These are phyloP conservation scores for Salix dunnii DNA, from an alignment of 345 rosid species.

Conservation along the genomic window DNA sequence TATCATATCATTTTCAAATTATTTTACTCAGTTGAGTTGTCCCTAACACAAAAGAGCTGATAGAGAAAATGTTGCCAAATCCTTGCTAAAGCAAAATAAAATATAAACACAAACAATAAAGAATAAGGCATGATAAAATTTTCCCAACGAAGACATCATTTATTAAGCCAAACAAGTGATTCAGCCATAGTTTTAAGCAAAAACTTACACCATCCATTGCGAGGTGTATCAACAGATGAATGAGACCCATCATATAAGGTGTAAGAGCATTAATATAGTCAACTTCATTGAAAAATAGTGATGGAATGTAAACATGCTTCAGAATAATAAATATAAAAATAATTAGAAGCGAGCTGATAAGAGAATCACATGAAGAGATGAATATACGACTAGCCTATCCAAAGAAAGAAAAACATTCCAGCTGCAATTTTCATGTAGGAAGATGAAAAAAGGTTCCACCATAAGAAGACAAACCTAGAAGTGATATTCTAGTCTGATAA, in stretches of 20 bases:
- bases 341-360: constrained; percentile 44
- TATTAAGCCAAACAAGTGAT: too few species aligned
- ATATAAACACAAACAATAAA: too few species aligned
- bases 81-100: too few species aligned
- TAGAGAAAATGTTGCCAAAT: too few species aligned
- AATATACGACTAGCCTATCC: neutral
- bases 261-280: constrained; percentile 98
- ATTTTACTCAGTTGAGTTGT: neutral
- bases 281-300: constrained; percentile 99
- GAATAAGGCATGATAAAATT: too few species aligned
- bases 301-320: constrained; percentile 99
- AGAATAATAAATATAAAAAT: constrained; percentile 50
- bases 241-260: constrained; percentile 98
- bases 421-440: neutral
- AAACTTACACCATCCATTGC: constrained; percentile 93
- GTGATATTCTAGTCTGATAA: neutral
- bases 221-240: constrained; percentile 86
- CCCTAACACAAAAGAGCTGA: neutral
- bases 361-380: too few species aligned
- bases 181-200: neutral
- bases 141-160: too few species aligned
- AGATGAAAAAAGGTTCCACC: neutral
- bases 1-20: neutral
- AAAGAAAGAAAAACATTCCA: neutral
- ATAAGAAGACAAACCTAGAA: neutral